A percentile compares a stretch with the other conserved stretches of the same genome.
These are phyloP conservation scores for Zalerion maritima DNA, from an alignment of 495 filamentous ascomycete genomes.

Conservation along the genomic window DNA sequence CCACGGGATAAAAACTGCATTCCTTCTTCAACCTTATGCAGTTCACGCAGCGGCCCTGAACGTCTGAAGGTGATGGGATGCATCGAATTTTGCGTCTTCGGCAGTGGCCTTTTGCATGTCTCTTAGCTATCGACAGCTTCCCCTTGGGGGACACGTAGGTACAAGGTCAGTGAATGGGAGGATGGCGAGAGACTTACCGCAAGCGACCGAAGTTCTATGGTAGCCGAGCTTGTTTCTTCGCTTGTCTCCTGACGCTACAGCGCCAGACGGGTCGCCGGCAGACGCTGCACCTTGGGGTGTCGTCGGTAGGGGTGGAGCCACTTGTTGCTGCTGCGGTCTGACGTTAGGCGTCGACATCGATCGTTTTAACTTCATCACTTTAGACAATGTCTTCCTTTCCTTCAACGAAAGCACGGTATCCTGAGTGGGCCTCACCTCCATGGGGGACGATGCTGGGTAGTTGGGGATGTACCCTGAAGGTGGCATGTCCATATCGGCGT, in stretches of 20 bases:
- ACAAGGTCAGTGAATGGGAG: slow-evolving; percentile 6
- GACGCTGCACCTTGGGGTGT: slow-evolving; percentile 10
- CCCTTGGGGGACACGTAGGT: slow-evolving; percentile 1
- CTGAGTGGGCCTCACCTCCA: slow-evolving; percentile 23
- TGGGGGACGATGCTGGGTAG: slow-evolving; percentile 25
- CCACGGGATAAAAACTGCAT: slow-evolving; percentile 86
- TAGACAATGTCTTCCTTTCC: slow-evolving; percentile 21
- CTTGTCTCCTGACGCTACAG: slow-evolving; percentile 53
- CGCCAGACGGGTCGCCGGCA: slow-evolving; percentile 19
- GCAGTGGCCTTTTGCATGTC: slow-evolving; percentile 59
- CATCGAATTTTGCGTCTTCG: slow-evolving; percentile 92
- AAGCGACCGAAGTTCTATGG: slow-evolving; percentile 92
- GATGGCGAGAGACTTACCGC: slow-evolving; percentile 53
- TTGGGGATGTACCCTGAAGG: slow-evolving; percentile 24
- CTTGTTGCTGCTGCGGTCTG: slow-evolving; percentile 32
- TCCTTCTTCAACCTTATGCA: slow-evolving; percentile 95
- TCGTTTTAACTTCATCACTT: slow-evolving; percentile 38
- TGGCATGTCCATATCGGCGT: slow-evolving; percentile 28
- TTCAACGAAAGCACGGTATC: slow-evolving; percentile 17
- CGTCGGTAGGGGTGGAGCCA: slow-evolving; percentile 14
- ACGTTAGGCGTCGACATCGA: slow-evolving; percentile 55
- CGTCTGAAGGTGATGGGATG: slow-evolving; percentile 62
- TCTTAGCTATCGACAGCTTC: neutral
- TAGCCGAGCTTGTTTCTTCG: slow-evolving; percentile 94
- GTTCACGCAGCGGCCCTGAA: slow-evolving; percentile 77